Evolutionary conservation across 495 filamentous ascomycete species (phyloP), one percentile per base, ranked within the genome.

Genomic region (Chaetomium fimeti): DNA sequence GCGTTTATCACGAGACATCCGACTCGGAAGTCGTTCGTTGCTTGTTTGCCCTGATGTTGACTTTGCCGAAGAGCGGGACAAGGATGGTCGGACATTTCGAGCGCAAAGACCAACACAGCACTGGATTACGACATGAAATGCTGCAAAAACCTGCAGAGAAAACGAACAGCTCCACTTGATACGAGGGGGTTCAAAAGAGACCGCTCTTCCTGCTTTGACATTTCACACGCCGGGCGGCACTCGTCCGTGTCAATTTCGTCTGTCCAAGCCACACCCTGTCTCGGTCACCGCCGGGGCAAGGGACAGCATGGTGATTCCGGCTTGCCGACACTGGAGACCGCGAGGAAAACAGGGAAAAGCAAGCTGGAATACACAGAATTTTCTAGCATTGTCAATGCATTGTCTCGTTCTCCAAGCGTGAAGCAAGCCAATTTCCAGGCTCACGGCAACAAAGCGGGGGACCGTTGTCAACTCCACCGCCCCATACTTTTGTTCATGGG

Each of bases 221-320:
- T 29, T 29, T 53, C 20, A 25, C 36, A 32, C 9, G 53, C 27
- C 58, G 51, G 29, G 16, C 38, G 58, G 45, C 45, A 60, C 51
- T 51, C 47, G 25, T 51, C 25, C 25, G 25, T 25, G 56, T 40
- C 7, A 8, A 49, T 16, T 25, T 36, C 47, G 9, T 60, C 29
- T 36, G 25, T 29, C 25, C 57, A 60, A 60, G 57, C 43, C 58
- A 60, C 57, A 38, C 7, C 18, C 18, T 58, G 38, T 2, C 29
- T n/a, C 9, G 5, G 32, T 11, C 29, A 4, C 12, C 13, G 18
- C n/a, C 45, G 28, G 43, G 27, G 22, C 22, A 18, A 22, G n/a
- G 58, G 28, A 40, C 2, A 61, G 42, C 32, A 20, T 52, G 18
- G 28, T 60, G 22, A 2, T 45, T 40, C 32, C 11, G 2, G 4